These are phyloP conservation scores for Rhododendron vialii DNA, from an alignment of 148 eudicot genomes.

Conservation along the genomic window DNA sequence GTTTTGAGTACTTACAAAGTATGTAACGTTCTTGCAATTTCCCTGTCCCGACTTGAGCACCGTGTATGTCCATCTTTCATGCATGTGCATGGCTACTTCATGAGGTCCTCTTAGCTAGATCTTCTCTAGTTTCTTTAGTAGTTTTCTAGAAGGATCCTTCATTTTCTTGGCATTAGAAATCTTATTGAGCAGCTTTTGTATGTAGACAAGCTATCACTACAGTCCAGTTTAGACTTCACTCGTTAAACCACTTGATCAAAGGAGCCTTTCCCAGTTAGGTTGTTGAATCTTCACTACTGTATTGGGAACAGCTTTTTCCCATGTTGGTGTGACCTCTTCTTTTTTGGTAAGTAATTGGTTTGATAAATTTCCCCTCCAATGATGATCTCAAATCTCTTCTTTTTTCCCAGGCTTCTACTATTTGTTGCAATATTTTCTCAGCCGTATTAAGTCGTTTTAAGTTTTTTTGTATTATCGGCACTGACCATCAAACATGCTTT, in stretches of 20 bases:
- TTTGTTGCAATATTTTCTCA: background rate
- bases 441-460: background rate
- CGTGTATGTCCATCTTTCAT: too few species aligned
- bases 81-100: too few species aligned
- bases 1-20: too few species aligned
- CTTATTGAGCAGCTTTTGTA: background rate
- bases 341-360: background rate
- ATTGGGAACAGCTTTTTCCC: background rate
- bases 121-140: background rate
- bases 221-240: background rate
- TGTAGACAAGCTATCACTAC: background rate
- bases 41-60: too few species aligned
- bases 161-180: background rate
- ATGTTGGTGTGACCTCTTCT: background rate
- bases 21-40: too few species aligned
- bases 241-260: background rate
- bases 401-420: background rate
- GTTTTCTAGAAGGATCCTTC: background rate
- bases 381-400: background rate
- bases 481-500: background rate
- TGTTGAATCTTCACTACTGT: background rate
- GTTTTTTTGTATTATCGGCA: background rate
- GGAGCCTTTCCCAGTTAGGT: background rate
- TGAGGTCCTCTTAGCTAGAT: background rate
- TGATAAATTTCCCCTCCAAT: background rate